Conservation (phyloP, 2,329 filamentous ascomycete species). For the Penicillium sclerotigenum region DNA sequence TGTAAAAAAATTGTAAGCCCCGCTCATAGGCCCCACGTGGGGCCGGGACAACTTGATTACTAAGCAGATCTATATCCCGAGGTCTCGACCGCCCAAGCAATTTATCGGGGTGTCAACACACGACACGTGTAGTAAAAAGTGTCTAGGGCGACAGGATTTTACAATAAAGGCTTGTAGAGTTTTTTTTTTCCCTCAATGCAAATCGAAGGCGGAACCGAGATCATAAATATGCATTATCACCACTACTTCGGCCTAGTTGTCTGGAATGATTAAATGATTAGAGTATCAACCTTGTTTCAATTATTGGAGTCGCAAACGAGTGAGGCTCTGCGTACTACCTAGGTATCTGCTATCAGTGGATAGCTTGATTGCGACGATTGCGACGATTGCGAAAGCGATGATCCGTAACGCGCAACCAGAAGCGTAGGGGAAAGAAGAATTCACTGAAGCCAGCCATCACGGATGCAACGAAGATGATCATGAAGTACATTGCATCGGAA, state of each 20-base stretch:
- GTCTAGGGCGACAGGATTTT: too few species aligned
- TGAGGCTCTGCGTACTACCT: neutral
- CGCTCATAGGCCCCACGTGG: slow-evolving; percentile 5
- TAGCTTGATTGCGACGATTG: neutral
- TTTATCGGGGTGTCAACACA: neutral
- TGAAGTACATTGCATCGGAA: neutral
- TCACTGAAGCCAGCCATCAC: neutral
- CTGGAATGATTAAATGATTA: too few species aligned
- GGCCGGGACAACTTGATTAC: neutral
- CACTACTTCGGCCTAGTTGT: neutral
- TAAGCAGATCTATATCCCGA: slow-evolving; percentile 32
- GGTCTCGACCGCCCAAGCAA: slow-evolving; percentile 21
- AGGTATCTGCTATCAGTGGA: neutral
- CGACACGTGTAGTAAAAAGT: neutral
- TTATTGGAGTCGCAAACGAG: neutral
- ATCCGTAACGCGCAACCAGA: too few species aligned
- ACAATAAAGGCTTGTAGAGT: rapidly evolving
- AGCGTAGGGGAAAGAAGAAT: neutral
- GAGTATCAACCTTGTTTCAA: neutral
- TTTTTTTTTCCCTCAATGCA: too few species aligned
- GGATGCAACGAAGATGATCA: neutral
- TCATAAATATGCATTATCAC: too few species aligned
- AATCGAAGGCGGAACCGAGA: too few species aligned
- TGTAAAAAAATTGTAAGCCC: slow-evolving; percentile 8
- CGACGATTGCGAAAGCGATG: too few species aligned